Evolutionary conservation across 163 green algal genomes (phyloP).

Genomic region (Smithsoniella earleae): DNA sequence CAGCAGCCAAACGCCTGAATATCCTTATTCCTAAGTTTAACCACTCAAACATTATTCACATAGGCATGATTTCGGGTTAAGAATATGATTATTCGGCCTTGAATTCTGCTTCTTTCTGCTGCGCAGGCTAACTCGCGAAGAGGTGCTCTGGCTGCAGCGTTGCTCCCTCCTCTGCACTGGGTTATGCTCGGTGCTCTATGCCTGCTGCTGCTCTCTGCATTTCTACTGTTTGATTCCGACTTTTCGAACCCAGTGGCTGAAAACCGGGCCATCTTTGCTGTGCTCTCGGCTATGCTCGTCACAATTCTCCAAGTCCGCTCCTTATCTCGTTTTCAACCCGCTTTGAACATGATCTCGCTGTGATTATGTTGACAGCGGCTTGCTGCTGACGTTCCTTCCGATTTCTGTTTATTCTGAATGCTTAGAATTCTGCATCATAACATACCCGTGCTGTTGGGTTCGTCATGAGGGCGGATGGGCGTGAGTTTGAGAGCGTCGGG

Average conservation of each 20-base stretch:
- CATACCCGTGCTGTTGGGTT: background rate
- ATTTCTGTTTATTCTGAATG: no score
- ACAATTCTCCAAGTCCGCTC: slow-evolving; percentile 3
- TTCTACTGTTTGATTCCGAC: slow-evolving; percentile 25
- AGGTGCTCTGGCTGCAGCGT: slow-evolving; percentile 6
- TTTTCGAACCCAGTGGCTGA: slow-evolving; percentile 15
- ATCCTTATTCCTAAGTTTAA: no score
- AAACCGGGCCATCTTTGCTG: slow-evolving; percentile 27
- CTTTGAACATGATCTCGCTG: no score
- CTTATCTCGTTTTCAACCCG: background rate
- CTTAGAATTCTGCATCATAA: no score
- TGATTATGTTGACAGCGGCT: no score
- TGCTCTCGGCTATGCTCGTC: slow-evolving; percentile 27
- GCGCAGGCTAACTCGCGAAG: slow-evolving; percentile 15
- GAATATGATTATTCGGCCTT: background rate
- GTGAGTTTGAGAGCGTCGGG: no score
- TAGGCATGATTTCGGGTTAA: background rate
- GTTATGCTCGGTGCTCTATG: slow-evolving; percentile 24
- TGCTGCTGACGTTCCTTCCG: no score
- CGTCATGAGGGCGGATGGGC: background rate
- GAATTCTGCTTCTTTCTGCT: background rate
- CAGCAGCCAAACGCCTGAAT: no score
- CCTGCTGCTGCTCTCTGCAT: slow-evolving; percentile 13
- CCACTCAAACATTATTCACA: background rate
- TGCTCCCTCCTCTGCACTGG: slow-evolving; percentile 26